Percentiles rank a stretch among this genome's conserved stretches.
Conservation (phyloP, 805 yeast genomes). For the Saturnispora saitoi region DNA sequence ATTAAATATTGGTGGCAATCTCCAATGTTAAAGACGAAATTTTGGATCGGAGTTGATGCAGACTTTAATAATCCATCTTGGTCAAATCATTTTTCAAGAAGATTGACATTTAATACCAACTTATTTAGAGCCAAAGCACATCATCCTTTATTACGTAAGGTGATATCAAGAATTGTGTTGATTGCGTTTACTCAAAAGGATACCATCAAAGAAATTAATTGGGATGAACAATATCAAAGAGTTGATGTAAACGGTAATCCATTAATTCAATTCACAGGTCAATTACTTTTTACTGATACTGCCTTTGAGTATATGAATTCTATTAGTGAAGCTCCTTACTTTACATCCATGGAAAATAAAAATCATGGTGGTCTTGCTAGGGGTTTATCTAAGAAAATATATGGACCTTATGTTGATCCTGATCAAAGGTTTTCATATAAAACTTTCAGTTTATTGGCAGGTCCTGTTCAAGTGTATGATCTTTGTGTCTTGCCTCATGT, state of each 20-base stretch:
- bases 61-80: slow-evolving; percentile 26
- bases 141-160: slow-evolving; percentile 27
- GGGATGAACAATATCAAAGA: slow-evolving; percentile 23
- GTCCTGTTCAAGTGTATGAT: slow-evolving; percentile 28
- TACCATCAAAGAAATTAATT: slow-evolving; percentile 20
- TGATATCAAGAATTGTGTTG: slow-evolving; percentile 27
- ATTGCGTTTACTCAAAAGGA: slow-evolving; percentile 24
- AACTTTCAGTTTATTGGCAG: slow-evolving; percentile 20
- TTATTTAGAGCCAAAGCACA: slow-evolving; percentile 26
- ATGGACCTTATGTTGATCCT: slow-evolving; percentile 22
- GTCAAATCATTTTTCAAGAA: slow-evolving; percentile 24
- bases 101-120: slow-evolving; percentile 23
- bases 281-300: slow-evolving; percentile 26
- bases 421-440: slow-evolving; percentile 20
- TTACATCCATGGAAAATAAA: slow-evolving; percentile 20
- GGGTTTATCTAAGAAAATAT: slow-evolving; percentile 13
- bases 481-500: slow-evolving; percentile 24
- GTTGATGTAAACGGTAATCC: slow-evolving; percentile 28
- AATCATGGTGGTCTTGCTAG: slow-evolving; percentile 9
- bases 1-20: slow-evolving; percentile 24
- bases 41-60: slow-evolving; percentile 19
- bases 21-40: slow-evolving; percentile 10
- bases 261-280: slow-evolving; percentile 27
- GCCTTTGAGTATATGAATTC: slow-evolving; percentile 25
- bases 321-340: slow-evolving; percentile 16